Percentiles rank a stretch among this genome's conserved stretches.
These are phyloP conservation scores for Chrysopogon serrulatus DNA, from an alignment of 176 grass and related monocot genomes.

Conservation along the genomic window DNA sequence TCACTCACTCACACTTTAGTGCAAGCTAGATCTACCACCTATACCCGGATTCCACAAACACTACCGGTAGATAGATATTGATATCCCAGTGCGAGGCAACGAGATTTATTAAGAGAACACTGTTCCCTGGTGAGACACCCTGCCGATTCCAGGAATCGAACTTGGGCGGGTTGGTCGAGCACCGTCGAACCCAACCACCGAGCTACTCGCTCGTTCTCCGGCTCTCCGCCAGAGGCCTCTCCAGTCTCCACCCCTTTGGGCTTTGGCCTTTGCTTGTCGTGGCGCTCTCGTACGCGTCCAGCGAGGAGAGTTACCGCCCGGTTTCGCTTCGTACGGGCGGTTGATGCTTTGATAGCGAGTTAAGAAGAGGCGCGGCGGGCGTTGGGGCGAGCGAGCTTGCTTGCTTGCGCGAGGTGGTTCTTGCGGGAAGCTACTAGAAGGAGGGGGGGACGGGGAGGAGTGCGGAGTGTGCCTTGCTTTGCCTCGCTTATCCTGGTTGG, in stretches of 20 bases:
- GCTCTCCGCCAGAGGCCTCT: not conserved
- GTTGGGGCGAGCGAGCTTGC: not conserved
- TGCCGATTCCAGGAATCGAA: no score
- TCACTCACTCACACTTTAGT: no score
- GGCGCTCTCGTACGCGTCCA: conserved; percentile 30
- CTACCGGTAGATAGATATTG: no score
- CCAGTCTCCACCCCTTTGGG: not conserved
- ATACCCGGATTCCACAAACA: no score
- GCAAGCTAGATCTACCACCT: no score
- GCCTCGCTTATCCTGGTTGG: conserved; percentile 16
- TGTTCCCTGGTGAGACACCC: no score
- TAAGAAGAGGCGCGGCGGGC: conserved; percentile 2
- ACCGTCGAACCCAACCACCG: no score
- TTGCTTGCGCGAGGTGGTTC: not conserved
- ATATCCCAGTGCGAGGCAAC: no score
- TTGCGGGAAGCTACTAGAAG: conserved; percentile 30
- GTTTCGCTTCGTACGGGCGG: conserved; percentile 13
- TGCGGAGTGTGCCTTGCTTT: not conserved
- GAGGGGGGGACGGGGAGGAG: not conserved
- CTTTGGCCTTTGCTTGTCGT: not conserved
- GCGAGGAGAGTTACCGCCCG: not conserved
- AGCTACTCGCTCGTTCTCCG: no score
- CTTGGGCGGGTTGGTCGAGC: no score
- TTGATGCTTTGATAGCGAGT: not conserved
- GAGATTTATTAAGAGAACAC: no score